These are phyloP conservation scores for Yamadazyma membranifaciens DNA, from an alignment of 1,139 yeast species.

Conservation along the genomic window DNA sequence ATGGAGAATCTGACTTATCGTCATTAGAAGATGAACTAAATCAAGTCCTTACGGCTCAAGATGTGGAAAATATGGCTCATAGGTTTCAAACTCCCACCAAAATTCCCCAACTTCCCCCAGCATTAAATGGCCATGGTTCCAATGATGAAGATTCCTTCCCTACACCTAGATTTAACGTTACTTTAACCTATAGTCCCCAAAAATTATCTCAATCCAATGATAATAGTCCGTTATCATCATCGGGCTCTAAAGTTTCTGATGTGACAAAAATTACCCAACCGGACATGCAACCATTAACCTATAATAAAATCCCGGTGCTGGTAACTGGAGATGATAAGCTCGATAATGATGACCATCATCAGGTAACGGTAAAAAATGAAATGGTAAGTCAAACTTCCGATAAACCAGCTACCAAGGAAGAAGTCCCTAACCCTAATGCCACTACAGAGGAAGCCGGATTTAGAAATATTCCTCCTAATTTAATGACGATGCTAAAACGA, in stretches of 20 bases:
- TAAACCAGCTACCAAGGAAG: neutral
- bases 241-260: neutral
- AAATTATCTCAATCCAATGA: neutral
- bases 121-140: too few relatives aligned
- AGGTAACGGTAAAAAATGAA: neutral
- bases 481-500: slow-evolving; percentile 20
- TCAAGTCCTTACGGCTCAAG: slow-evolving; percentile 8
- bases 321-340: too few relatives aligned
- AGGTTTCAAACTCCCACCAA: neutral
- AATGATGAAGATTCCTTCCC: too few relatives aligned
- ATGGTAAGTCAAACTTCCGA: neutral
- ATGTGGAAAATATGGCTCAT: neutral
- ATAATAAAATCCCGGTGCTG: neutral
- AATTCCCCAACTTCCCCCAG: neutral
- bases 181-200: slow-evolving; percentile 6
- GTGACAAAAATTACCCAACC: neutral
- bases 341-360: too few relatives aligned
- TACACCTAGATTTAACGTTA: slow-evolving; percentile 2
- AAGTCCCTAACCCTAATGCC: neutral
- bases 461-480: slow-evolving; percentile 27
- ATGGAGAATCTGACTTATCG: slow-evolving; percentile 11
- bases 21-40: slow-evolving; percentile 20
- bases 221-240: neutral
- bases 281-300: neutral
- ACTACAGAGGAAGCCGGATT: slow-evolving; percentile 9